Base-by-base conservation (phyloP, 2,329 filamentous ascomycete species). In the Botrytis deweyae region DNA sequence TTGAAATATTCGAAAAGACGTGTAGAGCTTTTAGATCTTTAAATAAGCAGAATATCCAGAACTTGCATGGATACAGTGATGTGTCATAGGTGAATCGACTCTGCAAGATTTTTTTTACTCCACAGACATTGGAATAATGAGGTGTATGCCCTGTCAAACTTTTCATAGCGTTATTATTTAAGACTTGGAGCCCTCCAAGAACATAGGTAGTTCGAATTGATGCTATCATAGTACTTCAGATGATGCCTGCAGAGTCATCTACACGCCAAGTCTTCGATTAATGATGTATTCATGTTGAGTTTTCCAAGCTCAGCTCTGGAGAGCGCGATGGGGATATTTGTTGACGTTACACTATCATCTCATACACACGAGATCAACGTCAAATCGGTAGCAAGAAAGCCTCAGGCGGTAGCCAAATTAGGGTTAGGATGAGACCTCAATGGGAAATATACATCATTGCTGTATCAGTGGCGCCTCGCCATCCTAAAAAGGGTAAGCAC, bases 301-400 rank as follows among this genome's bases (percentile, higher is more conserved):
- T 52, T 14, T 52, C 12, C 12, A 16, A n/a, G 2, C 25, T 52
- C 22, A 6, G 4, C 25, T 52, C 1, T 12, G n/a, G 12, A 52
- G 0, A 52, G 49, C 25, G 22, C 25, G 22, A 6, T 25, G 12
- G 1, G 4, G 29, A 29, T 29, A 29, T 29, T 29, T 29, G 29
- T 29, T 29, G 29, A 29, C 29, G 2, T n/a, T n/a, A 16, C 0
- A n/a, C 3, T n/a, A 1, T n/a, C 25, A n/a, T n/a, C 4, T 52
- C 0, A 10, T 14, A 52, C 1, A n/a, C 9, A 52, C 25, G 12
- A 16, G 3, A 52, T n/a, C 0, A 52, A 52, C 4, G 0, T n/a
- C 10, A 55, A n/a, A n/a, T 55, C 6, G 25, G 0, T 3, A 14
- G 6, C 12, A 55, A n/a, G 7, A 0, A 16, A 16, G 49, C 1